Evolutionary conservation across 2,329 filamentous ascomycete species (phyloP).

Genomic region (Hirsutella minnesotensis): DNA sequence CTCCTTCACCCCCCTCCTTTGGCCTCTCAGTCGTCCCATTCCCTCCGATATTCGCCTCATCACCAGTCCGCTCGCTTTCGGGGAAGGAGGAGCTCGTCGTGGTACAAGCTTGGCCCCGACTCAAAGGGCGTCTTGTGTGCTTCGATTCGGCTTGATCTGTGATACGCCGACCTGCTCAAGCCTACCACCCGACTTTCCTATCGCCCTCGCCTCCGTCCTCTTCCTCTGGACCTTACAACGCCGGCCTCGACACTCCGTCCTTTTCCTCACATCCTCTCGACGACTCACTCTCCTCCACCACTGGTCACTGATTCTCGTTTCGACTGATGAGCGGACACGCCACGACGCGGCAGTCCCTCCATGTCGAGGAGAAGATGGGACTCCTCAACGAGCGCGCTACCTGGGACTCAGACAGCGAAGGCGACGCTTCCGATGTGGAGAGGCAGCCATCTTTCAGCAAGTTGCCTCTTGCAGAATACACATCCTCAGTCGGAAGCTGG

Average conservation of each 20-base stretch:
- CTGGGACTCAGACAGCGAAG: slow-evolving; percentile 1
- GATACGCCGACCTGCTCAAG: too few species aligned
- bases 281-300: not conserved
- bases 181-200: too few species aligned
- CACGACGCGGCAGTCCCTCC: not conserved
- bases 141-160: too few species aligned
- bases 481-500: slow-evolving; percentile 15
- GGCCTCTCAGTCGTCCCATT: too few species aligned
- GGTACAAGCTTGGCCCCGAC: too few species aligned
- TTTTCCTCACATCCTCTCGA: not conserved
- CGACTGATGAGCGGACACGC: not conserved
- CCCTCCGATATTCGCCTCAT: too few species aligned
- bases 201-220: not conserved
- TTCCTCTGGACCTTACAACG: not conserved
- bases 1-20: not conserved
- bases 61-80: too few species aligned
- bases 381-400: slow-evolving; percentile 1
- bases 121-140: too few species aligned
- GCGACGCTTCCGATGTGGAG: not conserved
- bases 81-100: too few species aligned
- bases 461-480: not conserved
- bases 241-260: not conserved
- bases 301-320: not conserved
- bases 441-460: slow-evolving; percentile 1
- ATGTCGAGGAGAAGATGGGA: slow-evolving; percentile 1